Evolutionary conservation across 208 protist species (phyloP).

Genomic region (Acanthamoeba castellanii): DNA sequence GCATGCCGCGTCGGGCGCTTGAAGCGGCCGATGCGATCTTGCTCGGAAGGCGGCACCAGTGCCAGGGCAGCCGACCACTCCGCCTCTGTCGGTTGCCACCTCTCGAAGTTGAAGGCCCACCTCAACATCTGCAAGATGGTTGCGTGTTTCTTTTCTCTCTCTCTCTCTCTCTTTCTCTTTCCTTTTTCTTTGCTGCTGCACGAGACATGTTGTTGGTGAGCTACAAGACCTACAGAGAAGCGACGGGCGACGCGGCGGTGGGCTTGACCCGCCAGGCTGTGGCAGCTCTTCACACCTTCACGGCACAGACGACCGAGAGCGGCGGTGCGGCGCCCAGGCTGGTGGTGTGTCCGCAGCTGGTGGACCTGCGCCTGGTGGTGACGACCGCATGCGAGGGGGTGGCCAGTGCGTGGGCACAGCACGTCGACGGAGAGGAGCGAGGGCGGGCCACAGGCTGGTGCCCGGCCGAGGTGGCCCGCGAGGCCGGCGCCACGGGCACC

Average conservation of each 20-base stretch:
- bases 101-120: constrained; percentile 41
- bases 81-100: constrained; percentile 48
- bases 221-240: not conserved
- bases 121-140: not conserved
- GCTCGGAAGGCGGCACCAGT: not conserved
- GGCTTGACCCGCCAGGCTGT: not conserved
- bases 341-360: not conserved
- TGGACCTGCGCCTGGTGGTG: not conserved
- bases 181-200: not conserved
- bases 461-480: not conserved
- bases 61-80: constrained; percentile 35
- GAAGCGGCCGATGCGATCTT: constrained; percentile 51
- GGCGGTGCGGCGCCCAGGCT: not conserved
- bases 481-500: not conserved
- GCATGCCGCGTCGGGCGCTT: not conserved
- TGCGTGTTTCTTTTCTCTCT: not conserved
- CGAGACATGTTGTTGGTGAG: not conserved
- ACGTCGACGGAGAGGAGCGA: not conserved
- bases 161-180: not conserved
- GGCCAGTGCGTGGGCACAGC: not conserved
- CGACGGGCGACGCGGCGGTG: not conserved
- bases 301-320: not conserved
- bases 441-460: not conserved
- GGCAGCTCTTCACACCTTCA: not conserved
- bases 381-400: not conserved